Evolutionary conservation across 208 protist species (phyloP).

Genomic region (Acanthamoeba royreba): DNA sequence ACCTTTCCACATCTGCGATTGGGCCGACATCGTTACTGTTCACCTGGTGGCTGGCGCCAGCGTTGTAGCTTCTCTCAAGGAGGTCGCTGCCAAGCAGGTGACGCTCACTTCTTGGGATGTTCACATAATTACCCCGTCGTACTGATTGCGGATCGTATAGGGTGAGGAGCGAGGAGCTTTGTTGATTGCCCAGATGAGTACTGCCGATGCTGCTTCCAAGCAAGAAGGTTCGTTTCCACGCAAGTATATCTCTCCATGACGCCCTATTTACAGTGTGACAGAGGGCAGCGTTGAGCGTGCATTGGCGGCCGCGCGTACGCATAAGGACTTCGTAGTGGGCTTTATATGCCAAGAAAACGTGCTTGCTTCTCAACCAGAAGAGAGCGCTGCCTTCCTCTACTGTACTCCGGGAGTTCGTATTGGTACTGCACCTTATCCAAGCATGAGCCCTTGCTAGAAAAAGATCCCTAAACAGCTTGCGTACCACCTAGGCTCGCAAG

Average conservation of each 20-base stretch:
- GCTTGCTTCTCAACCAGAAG: not conserved
- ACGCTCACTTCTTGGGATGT: constrained; percentile 64
- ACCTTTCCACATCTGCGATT: constrained; percentile 79
- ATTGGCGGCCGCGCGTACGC: constrained; percentile 30
- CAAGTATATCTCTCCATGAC: no score
- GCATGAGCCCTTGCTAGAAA: no score
- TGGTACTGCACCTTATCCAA: no score
- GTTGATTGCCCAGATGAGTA: constrained; percentile 49
- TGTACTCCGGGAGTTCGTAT: constrained; percentile 41
- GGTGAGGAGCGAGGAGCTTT: constrained; percentile 40
- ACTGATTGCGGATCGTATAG: constrained; percentile 63
- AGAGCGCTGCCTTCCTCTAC: constrained; percentile 10
- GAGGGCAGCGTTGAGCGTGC: not conserved
- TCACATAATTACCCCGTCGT: constrained; percentile 57
- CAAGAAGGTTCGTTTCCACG: no score
- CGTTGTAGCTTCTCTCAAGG: constrained; percentile 33
- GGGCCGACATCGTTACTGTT: constrained; percentile 77
- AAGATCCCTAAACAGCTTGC: no score
- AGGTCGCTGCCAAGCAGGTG: constrained; percentile 12
- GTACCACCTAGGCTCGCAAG: not conserved
- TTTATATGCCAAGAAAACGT: constrained; percentile 77
- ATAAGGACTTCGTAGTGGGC: constrained; percentile 79
- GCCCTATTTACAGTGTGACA: no score
- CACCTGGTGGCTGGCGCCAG: constrained; percentile 68
- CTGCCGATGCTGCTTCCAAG: constrained; percentile 28